These are phyloP conservation scores for Panaeolus cyanescens DNA, from an alignment of 768 basidiomycete genomes.

Conservation along the genomic window DNA sequence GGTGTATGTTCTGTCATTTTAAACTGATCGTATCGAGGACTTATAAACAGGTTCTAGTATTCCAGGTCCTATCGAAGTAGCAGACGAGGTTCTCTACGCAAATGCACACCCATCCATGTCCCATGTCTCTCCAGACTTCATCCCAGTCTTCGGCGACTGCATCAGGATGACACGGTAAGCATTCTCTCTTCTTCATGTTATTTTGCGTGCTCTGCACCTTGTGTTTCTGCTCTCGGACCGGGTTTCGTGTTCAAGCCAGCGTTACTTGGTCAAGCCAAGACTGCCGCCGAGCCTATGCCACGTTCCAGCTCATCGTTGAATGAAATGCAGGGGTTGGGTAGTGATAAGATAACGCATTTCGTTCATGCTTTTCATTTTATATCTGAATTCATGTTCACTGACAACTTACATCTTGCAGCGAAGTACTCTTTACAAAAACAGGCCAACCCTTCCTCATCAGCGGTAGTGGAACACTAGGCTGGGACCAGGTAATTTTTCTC, in stretches of 20 bases:
- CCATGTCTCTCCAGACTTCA: slow-evolving; percentile 88
- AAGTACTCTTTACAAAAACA: slow-evolving; percentile 75
- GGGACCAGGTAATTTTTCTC: slow-evolving; percentile 74
- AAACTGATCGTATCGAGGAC: not conserved
- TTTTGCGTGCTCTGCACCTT: not conserved
- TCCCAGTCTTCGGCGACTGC: slow-evolving; percentile 85
- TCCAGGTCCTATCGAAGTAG: slow-evolving; percentile 64
- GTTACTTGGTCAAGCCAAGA: not conserved
- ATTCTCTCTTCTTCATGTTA: not conserved
- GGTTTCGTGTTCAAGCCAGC: not conserved
- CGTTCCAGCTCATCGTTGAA: no score
- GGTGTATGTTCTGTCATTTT: slow-evolving; percentile 38
- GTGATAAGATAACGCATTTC: not conserved
- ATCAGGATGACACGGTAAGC: slow-evolving; percentile 78
- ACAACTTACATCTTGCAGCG: slow-evolving; percentile 36
- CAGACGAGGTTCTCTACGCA: slow-evolving; percentile 78
- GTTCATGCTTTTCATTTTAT: not conserved
- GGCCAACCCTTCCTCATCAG: slow-evolving; percentile 93
- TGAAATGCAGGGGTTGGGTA: no score
- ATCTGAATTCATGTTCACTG: not conserved
- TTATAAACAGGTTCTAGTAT: slow-evolving; percentile 44
- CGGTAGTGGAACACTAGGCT: slow-evolving; percentile 94
- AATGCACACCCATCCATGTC: slow-evolving; percentile 93
- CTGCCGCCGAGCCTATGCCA: no score
- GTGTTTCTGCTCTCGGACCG: not conserved